phyloP scores from a whole-genome alignment of 2,329 filamentous ascomycete genomes.

The Intubia oerlemansii region DNA sequence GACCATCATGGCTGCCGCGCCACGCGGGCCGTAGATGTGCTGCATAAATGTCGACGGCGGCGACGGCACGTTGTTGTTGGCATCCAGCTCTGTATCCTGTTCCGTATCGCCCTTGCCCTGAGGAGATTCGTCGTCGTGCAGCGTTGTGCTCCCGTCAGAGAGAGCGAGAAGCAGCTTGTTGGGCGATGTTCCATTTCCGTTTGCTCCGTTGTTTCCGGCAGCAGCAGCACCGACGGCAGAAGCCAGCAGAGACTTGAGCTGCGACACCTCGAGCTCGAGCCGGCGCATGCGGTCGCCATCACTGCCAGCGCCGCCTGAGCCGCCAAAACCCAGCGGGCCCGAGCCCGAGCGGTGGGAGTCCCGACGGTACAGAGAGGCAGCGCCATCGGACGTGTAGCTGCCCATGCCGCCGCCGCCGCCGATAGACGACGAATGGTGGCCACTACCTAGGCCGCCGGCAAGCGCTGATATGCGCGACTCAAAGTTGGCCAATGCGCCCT shows the following conservation, averaged over 20 bases:
- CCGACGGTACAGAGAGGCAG: conserved; percentile 14
- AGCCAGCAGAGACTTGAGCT: conserved; percentile 28
- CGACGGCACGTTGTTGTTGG: conserved; percentile 7
- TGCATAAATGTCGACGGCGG: conserved; percentile 11
- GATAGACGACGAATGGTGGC: neutral
- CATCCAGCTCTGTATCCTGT: no score
- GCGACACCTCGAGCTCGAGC: conserved; percentile 35
- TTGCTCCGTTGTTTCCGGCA: conserved; percentile 1
- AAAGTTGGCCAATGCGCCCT: conserved; percentile 21
- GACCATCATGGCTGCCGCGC: conserved; percentile 16
- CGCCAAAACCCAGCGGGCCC: conserved; percentile 3
- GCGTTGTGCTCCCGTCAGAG: conserved; percentile 10
- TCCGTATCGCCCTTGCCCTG: conserved; percentile 6
- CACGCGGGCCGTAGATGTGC: conserved; percentile 12
- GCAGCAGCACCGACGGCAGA: conserved; percentile 2
- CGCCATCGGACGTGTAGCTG: no score
- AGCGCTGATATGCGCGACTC: conserved; percentile 19
- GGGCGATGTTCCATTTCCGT: neutral
- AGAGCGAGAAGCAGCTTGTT: conserved; percentile 2
- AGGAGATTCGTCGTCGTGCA: conserved; percentile 9
- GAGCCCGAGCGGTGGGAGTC: conserved; percentile 11
- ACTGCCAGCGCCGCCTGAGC: no score
- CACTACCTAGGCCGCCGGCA: conserved; percentile 14
- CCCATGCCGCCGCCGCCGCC: conserved; percentile 1
- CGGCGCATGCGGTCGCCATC: conserved; percentile 37